Percentiles rank a stretch among this genome's conserved stretches.
Evolutionary conservation across 768 basidiomycete species (phyloP).

Genomic region (Hypholoma fasciculare): DNA sequence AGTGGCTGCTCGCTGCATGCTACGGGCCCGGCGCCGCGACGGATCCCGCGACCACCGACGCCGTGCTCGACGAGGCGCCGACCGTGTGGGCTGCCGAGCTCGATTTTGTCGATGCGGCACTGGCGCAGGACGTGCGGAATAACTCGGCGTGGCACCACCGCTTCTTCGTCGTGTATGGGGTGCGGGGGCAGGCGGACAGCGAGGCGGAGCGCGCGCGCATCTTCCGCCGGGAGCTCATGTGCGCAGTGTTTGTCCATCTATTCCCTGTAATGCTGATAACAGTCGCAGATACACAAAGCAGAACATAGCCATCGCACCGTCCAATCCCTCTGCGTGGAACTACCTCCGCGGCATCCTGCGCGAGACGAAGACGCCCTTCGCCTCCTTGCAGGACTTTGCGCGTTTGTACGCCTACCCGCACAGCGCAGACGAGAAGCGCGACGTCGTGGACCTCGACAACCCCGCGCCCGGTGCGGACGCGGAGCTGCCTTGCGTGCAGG

Average conservation of each 20-base stretch:
- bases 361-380: conserved; percentile 56
- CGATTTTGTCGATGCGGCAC: conserved; percentile 69
- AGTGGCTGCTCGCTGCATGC: conserved; percentile 91
- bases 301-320: conserved; percentile 83
- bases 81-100: conserved; percentile 73
- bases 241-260: conserved; percentile 30
- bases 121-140: conserved; percentile 81
- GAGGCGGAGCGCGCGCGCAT: conserved; percentile 62
- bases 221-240: conserved; percentile 75
- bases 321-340: conserved; percentile 96
- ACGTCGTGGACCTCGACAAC: conserved; percentile 73
- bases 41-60: not conserved
- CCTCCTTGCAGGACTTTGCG: conserved; percentile 58
- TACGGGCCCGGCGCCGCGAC: conserved; percentile 40
- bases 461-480: conserved; percentile 66
- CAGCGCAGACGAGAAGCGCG: conserved; percentile 17
- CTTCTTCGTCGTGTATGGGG: conserved; percentile 82
- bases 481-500: conserved; percentile 73
- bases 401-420: conserved; percentile 55
- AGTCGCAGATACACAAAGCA: conserved; percentile 71
- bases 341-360: conserved; percentile 88
- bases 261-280: not conserved
- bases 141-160: conserved; percentile 98
- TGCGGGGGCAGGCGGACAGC: conserved; percentile 54
- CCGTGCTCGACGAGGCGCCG: conserved; percentile 9